Evolutionary conservation across 768 basidiomycete genomes (phyloP), one percentile per base, ranked within the genome.

Genomic region (Albatrellus ellisii): DNA sequence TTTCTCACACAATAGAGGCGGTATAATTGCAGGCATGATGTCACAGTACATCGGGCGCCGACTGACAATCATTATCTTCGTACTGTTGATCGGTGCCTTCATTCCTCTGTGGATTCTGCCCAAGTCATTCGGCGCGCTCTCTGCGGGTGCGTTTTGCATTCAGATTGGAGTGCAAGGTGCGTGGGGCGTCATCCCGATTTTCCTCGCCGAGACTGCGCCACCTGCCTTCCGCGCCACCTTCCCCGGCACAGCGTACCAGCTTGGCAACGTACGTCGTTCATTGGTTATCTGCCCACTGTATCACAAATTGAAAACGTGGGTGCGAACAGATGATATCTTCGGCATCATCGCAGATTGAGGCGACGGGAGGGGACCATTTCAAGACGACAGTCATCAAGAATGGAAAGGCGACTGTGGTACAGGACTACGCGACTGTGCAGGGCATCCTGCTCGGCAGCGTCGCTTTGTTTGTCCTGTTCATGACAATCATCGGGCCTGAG

Each of bases 291-390:
- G 6, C 26, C 11, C 11, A 9, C 2, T 20, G 8, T 26, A 24
- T 11, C 9, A 26, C 2, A 24, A 15, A 28, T 18, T 39, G 8
- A 47, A 14, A 15, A 26, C 31, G 2, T 25, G 4, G 11, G 11
- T 6, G 4, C 6, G 4, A 14, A 20, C 26, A 64, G 56, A 68
- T 68, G 65, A 63, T 67, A 25, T 62, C 62, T 11, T 58, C 62
- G 2, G 67, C 67, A 5, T 65, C 67, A 2, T 60, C 67, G 5
- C 68, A 71, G 53, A 70, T 73, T 49, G 70, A 72, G 54, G 59
- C 69, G 11, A 46, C 69, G 1, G 47, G 47, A 22, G 47, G 47
- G 18, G 44, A 48, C 31, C 36, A 48, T 36, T 7, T 48, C 26
- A 48, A 48, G 39, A 48, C 47, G 2, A 48, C 47, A 14, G 37